phyloP scores from a whole-genome alignment of 352 stramenopile genomes.

The Phytophthora parvispora region DNA sequence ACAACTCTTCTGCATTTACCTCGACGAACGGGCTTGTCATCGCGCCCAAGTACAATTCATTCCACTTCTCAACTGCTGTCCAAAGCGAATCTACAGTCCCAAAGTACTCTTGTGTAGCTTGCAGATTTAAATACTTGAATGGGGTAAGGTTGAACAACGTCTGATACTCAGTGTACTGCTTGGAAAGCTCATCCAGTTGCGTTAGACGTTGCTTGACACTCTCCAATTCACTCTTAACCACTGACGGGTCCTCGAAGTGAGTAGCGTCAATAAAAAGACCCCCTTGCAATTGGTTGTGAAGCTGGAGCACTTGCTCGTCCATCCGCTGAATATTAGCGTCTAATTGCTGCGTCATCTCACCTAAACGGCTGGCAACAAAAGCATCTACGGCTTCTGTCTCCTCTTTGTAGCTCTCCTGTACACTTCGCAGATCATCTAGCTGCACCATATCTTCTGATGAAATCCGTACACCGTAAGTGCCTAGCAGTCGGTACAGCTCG shows the following conservation, averaged over 20 bases:
- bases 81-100: slow-evolving; percentile 89
- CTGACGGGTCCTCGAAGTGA: slow-evolving; percentile 88
- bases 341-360: slow-evolving; percentile 94
- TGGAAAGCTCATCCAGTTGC: slow-evolving; percentile 89
- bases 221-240: slow-evolving; percentile 87
- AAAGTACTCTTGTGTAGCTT: slow-evolving; percentile 90
- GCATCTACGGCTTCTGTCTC: slow-evolving; percentile 88
- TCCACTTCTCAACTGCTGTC: slow-evolving; percentile 90
- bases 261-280: slow-evolving; percentile 91
- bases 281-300: slow-evolving; percentile 84
- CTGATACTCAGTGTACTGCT: slow-evolving; percentile 95
- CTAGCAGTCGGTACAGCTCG: slow-evolving; percentile 94
- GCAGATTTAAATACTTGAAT: slow-evolving; percentile 93
- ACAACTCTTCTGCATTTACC: slow-evolving; percentile 90
- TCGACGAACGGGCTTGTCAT: slow-evolving; percentile 91
- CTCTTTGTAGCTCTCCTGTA: slow-evolving; percentile 91
- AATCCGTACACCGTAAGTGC: slow-evolving; percentile 93
- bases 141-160: slow-evolving; percentile 91
- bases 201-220: slow-evolving; percentile 84
- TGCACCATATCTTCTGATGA: slow-evolving; percentile 96
- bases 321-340: slow-evolving; percentile 95
- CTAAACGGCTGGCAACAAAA: slow-evolving; percentile 88
- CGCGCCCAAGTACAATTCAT: slow-evolving; percentile 74
- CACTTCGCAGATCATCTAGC: slow-evolving; percentile 88
- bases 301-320: slow-evolving; percentile 92